Evolutionary conservation across 2,329 filamentous ascomycete species (phyloP).

Genomic region (Aspergillus sp.): DNA sequence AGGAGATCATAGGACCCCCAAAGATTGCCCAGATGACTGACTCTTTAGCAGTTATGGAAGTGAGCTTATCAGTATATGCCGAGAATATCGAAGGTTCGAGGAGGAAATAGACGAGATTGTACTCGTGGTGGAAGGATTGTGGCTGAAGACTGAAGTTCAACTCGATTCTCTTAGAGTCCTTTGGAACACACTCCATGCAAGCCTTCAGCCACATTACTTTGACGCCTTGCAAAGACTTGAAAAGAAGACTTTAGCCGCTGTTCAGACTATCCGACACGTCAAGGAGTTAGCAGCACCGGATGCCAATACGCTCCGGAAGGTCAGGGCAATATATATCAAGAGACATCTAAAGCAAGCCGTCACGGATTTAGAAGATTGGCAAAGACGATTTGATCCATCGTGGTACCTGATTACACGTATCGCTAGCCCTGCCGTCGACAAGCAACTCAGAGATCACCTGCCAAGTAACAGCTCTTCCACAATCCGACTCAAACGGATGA

Average conservation of each 20-base stretch:
- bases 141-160: constrained; percentile 17
- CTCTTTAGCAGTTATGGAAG: neutral
- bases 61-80: neutral
- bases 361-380: constrained; percentile 27
- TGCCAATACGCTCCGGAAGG: neutral
- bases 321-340: neutral
- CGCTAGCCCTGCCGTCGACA: constrained; percentile 17
- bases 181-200: constrained; percentile 8
- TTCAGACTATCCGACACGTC: neutral
- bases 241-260: neutral
- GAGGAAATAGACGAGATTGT: neutral
- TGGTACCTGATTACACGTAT: constrained; percentile 29
- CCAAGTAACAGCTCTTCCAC: neutral
- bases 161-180: constrained; percentile 17
- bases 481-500: neutral
- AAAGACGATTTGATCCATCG: constrained; percentile 24
- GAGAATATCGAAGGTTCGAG: neutral
- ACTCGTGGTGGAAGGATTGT: constrained; percentile 2
- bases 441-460: constrained; percentile 7
- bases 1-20: neutral
- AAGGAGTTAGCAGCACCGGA: neutral
- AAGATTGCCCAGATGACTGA: neutral
- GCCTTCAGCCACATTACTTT: constrained; percentile 6
- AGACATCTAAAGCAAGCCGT: constrained; percentile 10
- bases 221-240: neutral